A percentile compares a stretch with the other conserved stretches of the same genome.
Evolutionary conservation across 208 protist genomes (phyloP).

Genomic region (Crithidia expoeki): DNA sequence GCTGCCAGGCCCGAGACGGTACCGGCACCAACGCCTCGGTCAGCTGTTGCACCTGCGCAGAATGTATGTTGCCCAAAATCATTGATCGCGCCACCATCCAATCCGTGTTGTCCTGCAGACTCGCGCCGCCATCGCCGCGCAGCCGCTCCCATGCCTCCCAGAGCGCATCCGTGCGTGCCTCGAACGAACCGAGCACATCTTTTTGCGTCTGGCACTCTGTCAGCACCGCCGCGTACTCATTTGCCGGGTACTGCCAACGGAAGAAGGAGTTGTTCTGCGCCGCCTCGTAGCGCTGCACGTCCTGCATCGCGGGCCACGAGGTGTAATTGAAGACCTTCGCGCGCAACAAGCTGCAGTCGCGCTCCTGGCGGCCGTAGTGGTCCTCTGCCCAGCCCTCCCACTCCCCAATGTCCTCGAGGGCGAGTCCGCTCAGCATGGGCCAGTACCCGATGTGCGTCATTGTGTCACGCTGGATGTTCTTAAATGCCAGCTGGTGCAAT

Average conservation of each 20-base stretch:
- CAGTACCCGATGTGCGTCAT: constrained; percentile 90
- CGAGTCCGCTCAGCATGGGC: constrained; percentile 65
- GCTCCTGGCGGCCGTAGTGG: constrained; percentile 57
- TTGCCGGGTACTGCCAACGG: constrained; percentile 46
- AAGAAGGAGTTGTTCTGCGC: constrained; percentile 67
- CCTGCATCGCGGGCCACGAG: constrained; percentile 84
- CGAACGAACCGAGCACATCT: constrained; percentile 66
- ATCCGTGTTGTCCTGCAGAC: constrained; percentile 82
- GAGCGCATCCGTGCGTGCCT: constrained; percentile 28
- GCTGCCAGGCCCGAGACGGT: constrained; percentile 40
- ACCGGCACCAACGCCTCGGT: constrained; percentile 57
- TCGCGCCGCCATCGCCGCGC: neutral
- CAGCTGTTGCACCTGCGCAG: constrained; percentile 51
- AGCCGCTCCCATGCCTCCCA: constrained; percentile 38
- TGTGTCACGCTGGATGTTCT: constrained; percentile 88
- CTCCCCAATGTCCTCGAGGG: constrained; percentile 52
- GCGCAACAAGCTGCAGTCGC: constrained; percentile 77
- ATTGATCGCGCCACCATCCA: constrained; percentile 64
- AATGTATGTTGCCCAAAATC: constrained; percentile 80
- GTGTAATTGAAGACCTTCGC: constrained; percentile 84
- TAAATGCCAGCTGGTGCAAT: constrained; percentile 78
- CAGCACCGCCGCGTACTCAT: constrained; percentile 50
- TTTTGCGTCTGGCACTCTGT: constrained; percentile 80
- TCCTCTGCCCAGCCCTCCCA: constrained; percentile 63
- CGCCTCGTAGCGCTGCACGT: constrained; percentile 72